A percentile compares a stretch with the other conserved stretches of the same genome.
These are phyloP conservation scores for Polygonum aviculare DNA, from an alignment of 148 eudicot species.

Conservation along the genomic window DNA sequence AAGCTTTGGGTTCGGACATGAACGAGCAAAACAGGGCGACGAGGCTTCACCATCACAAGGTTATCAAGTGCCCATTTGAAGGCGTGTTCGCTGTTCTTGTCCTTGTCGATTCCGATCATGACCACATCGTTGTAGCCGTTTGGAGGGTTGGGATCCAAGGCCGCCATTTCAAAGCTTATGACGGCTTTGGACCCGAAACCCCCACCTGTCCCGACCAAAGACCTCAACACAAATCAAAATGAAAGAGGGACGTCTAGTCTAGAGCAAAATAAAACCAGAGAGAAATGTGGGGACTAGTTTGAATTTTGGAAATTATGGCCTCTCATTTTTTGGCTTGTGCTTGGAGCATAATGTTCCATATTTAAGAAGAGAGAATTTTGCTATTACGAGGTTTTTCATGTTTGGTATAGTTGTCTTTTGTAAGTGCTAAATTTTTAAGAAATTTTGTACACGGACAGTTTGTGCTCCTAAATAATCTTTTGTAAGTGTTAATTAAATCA, in stretches of 20 bases:
- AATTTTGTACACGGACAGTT: no score
- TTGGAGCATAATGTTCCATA: neutral
- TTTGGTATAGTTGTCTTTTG: neutral
- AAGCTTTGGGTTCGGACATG: slow-evolving; percentile 41
- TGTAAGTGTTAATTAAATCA: no score
- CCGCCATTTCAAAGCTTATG: neutral
- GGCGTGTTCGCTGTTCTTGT: slow-evolving; percentile 62
- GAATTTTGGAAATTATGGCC: neutral
- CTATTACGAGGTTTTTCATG: neutral
- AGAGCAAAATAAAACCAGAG: neutral
- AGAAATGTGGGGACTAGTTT: neutral
- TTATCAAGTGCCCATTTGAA: slow-evolving; percentile 66
- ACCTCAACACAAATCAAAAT: neutral
- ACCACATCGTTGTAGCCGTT: slow-evolving; percentile 10
- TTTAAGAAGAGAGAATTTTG: neutral
- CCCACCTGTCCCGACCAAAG: neutral
- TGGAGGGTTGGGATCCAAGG: neutral
- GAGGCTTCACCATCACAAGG: slow-evolving; percentile 22
- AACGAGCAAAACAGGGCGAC: slow-evolving; percentile 28
- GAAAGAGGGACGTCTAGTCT: neutral
- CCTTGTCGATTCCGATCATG: slow-evolving; percentile 54
- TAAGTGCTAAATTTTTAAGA: no score
- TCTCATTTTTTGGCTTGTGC: neutral
- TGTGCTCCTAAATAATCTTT: no score
- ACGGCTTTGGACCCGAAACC: slow-evolving; percentile 2